phyloP scores from a whole-genome alignment of 768 basidiomycete genomes.

The Mycena epipterygia region DNA sequence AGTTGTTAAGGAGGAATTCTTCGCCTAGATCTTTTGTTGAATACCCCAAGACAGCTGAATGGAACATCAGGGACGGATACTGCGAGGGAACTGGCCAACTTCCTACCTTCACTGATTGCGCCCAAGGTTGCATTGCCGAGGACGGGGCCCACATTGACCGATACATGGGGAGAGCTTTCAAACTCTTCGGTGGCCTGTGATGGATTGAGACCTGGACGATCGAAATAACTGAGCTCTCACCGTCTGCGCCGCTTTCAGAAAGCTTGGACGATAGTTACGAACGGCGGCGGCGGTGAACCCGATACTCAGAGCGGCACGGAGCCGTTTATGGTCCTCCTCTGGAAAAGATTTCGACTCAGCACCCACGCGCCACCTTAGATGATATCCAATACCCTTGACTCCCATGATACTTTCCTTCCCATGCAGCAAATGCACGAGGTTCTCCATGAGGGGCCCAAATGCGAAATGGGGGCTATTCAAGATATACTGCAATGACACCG shows the following conservation, averaged over 20 bases:
- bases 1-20: too few relatives aligned
- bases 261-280: not conserved
- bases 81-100: not conserved
- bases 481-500: not conserved
- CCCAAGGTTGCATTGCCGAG: not conserved
- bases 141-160: not conserved
- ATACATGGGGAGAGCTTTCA: too few relatives aligned
- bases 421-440: not conserved
- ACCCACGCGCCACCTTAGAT: too few relatives aligned
- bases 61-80: not conserved
- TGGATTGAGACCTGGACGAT: too few relatives aligned
- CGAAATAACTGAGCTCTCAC: too few relatives aligned
- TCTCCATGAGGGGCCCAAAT: not conserved
- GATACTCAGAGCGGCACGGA: not conserved
- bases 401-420: not conserved
- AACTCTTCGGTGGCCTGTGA: too few relatives aligned
- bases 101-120: conserved; percentile 1
- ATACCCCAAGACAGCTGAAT: conserved; percentile 5
- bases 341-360: not conserved
- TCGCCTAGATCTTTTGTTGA: conserved; percentile 1
- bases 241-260: not conserved
- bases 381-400: not conserved
- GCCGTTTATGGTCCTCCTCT: conserved; percentile 3
- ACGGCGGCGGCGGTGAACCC: conserved; percentile 13
- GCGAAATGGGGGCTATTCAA: conserved; percentile 7